Base-by-base conservation (phyloP, 2,329 filamentous ascomycete species). In the Blumeria hordei region DNA sequence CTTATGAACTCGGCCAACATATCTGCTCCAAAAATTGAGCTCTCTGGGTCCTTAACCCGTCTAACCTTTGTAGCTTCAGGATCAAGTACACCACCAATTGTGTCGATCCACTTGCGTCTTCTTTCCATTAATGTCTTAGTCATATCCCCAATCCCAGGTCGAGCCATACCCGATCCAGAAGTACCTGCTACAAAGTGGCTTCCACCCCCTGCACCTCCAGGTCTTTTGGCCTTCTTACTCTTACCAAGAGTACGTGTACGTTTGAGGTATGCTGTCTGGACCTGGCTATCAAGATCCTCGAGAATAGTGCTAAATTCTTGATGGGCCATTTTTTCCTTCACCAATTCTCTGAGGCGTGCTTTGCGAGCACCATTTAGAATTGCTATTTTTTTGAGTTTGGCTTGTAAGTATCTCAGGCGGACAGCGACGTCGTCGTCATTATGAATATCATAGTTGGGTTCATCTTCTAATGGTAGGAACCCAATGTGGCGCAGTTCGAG, bases 241-340 rank as follows among this genome's bases (percentile, higher is more conserved):
- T 96, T 93, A 66, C 88, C 86, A 69, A 96, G 83, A 0, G 87
- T 94, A 50, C 92, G 81, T 33, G 90, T 96, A 28, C 92, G 84
- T 71, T 98, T 98, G 47, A 94, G 80, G 65, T 96, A 98, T 3
- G 92, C 90, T 54, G 86, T 83, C 65, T 96, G 88, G 44, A 96
- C 88, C 66, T 96, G 92, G 44, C 81, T 80, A 71, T 98, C 92
- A 21, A 98, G 80, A 66, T 98, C 92, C 66, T 98, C 92, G 53
- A 93, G 82, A 62, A 98, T 98, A 55, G 88, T 95, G 67, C 83
- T 84, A 71, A 94, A 98, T 67, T 98, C 92, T 65, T 98, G 92
- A 69, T 92, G 82, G 0, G 92, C 92, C 78, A 98, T 90, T 60
- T 87, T 81, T 66, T 94, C 88, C 62, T 88, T 84, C 7, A 92